Base-by-base conservation (phyloP, 192 early-diverging fungal genomes). In the Coemansia javaensis region DNA sequence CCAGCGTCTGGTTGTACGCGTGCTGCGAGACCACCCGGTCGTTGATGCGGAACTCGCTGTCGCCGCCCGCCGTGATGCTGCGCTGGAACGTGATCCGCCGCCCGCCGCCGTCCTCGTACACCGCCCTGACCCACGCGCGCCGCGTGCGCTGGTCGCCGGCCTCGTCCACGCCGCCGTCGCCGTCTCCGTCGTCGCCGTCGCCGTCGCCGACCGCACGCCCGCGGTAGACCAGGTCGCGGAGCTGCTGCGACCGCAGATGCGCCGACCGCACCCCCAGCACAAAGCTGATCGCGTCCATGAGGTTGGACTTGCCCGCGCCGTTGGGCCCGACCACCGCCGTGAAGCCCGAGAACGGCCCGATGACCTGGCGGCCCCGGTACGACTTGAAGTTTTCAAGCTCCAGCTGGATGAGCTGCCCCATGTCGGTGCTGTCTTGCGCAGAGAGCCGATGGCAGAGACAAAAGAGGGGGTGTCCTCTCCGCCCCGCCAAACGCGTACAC, bases 251-350 rank as follows among this genome's bases (percentile, higher is more conserved):
- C 7, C 97, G 86, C 49, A 99, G 71, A 32, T 97, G 90, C n/a
- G 80, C 43, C 5, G 91, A 91, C 38, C 92, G 86, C 43, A 99
- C 85, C 23, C 97, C 97, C 17, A 99, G 79, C 1, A 99, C 97
- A 80, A 99, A 99, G 23, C 86, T 90, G 58, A 99, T 94, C 31
- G 97, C 97, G 63, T 99, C 97, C 94, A 99, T 99, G 16, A 98
- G 77, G 59, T 99, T 99, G 15, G 93, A 97, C 69, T 99, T 99
- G 13, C 93, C 94, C 47, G 91, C 83, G 46, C 97, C 97, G 71
- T 99, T 99, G 13, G 94, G 93, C 7, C 97, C 97, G 47, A 97
- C 93, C 18, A 99, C 86, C 38, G 85, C 86, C 6, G 94, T 93
- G 68, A 99, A 96, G 63, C 90, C 80, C 68, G 84, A 66, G 66